Evolutionary conservation across 805 yeast species (phyloP).

Genomic region (Kregervanrija pseudodelftensis): DNA sequence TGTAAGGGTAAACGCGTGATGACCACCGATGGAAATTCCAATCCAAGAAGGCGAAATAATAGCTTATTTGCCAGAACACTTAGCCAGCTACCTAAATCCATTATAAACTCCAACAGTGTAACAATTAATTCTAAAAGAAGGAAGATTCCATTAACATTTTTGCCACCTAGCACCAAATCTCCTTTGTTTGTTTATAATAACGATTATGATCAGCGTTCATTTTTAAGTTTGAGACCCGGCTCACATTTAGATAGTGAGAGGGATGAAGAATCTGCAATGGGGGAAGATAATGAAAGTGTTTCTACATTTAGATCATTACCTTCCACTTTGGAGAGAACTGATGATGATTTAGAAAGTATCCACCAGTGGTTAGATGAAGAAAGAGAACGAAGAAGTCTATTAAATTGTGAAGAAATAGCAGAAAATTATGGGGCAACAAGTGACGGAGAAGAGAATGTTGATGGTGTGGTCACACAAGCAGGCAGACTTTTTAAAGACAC

Average conservation of each 20-base stretch:
- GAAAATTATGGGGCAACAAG: constrained; percentile 16
- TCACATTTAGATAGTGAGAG: constrained; percentile 22
- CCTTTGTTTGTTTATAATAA: constrained; percentile 29
- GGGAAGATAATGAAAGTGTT: constrained; percentile 25
- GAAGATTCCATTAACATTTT: constrained; percentile 29
- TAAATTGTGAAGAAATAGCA: constrained; percentile 10
- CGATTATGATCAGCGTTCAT: constrained; percentile 28
- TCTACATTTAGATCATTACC: constrained; percentile 30
- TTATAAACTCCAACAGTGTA: constrained; percentile 9
- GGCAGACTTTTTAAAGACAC: constrained; percentile 19
- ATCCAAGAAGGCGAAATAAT: neutral
- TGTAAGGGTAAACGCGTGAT: too few relatives aligned
- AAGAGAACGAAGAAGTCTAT: constrained; percentile 25
- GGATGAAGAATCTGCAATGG: neutral
- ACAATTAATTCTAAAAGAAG: constrained; percentile 28
- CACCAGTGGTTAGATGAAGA: constrained; percentile 32
- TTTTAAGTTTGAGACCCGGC: constrained; percentile 27
- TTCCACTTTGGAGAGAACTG: constrained; percentile 28
- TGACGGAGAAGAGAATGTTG: constrained; percentile 11
- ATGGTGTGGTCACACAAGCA: constrained; percentile 19
- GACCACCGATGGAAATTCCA: too few relatives aligned
- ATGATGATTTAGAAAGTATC: constrained; percentile 27
- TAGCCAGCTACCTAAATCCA: constrained; percentile 6
- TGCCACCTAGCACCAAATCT: constrained; percentile 31
- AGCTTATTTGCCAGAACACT: constrained; percentile 3